A percentile compares a stretch with the other conserved stretches of the same genome.
These are phyloP conservation scores for Fusarium clavum DNA, from an alignment of 2,329 filamentous ascomycete genomes.

Conservation along the genomic window DNA sequence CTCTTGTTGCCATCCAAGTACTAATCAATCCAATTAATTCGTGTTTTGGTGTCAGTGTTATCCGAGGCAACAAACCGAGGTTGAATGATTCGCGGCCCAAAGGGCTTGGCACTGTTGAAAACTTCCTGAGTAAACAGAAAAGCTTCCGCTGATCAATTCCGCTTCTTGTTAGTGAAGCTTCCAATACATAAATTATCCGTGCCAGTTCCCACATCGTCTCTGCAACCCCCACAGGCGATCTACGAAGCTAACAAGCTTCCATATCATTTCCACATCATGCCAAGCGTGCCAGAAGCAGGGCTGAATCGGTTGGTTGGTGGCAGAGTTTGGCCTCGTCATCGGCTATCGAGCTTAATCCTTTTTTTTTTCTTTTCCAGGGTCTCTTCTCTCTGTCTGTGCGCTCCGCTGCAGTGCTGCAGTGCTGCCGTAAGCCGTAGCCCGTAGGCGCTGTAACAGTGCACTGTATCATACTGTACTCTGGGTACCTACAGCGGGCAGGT, in stretches of 20 bases:
- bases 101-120: constrained; percentile 9
- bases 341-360: constrained; percentile 10
- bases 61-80: constrained; percentile 13
- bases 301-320: constrained; percentile 14
- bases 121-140: constrained; percentile 12
- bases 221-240: constrained; percentile 29
- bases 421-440: background rate
- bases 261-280: constrained; percentile 15
- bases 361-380: constrained; percentile 1
- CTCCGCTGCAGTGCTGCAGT: background rate
- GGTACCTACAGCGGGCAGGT: background rate
- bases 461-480: background rate
- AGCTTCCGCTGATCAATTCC: constrained; percentile 22
- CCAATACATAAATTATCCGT: background rate
- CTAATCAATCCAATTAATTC: background rate
- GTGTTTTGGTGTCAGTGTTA: background rate
- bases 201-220: constrained; percentile 31
- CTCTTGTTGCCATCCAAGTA: background rate
- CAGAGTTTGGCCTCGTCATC: constrained; percentile 15
- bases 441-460: background rate
- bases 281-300: constrained; percentile 26
- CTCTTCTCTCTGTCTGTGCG: constrained; percentile 1
- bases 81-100: background rate
- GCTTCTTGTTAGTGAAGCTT: constrained; percentile 13
- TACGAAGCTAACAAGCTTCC: constrained; percentile 23